A percentile compares a stretch with the other conserved stretches of the same genome.
Conservation (phyloP, 495 filamentous ascomycete genomes). For the Penicillium ucsense region DNA sequence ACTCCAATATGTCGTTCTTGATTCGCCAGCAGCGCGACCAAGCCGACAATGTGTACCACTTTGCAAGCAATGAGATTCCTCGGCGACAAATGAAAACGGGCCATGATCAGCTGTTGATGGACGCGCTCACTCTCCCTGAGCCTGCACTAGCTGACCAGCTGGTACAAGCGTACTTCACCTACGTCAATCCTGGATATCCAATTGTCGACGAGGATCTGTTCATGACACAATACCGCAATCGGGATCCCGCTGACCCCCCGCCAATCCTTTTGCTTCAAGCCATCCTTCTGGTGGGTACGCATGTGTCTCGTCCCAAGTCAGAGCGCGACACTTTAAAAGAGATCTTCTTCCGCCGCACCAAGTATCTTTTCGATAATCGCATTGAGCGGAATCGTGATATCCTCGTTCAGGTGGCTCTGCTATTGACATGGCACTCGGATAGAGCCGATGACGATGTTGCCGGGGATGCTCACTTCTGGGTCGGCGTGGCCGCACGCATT, state of each 20-base stretch:
- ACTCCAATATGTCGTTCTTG: conserved; percentile 44
- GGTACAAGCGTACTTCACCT: conserved; percentile 37
- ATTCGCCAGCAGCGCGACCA: conserved; percentile 39
- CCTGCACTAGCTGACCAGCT: conserved; percentile 36
- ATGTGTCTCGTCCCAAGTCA: conserved; percentile 30
- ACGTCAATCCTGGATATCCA: conserved; percentile 36
- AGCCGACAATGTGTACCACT: conserved; percentile 39
- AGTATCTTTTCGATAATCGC: conserved; percentile 40
- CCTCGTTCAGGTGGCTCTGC: conserved; percentile 36
- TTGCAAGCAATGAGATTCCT: conserved; percentile 39
- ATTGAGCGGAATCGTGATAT: conserved; percentile 42
- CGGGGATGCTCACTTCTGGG: conserved; percentile 42
- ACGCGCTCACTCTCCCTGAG: conserved; percentile 38
- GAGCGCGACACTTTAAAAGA: conserved; percentile 37
- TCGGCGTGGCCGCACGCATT: conserved; percentile 38
- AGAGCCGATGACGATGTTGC: conserved; percentile 38
- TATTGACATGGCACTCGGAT: conserved; percentile 42
- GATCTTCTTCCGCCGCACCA: conserved; percentile 39
- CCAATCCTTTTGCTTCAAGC: conserved; percentile 37
- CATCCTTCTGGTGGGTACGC: conserved; percentile 37
- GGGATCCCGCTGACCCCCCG: conserved; percentile 35
- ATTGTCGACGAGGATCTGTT: conserved; percentile 39
- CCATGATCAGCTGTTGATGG: conserved; percentile 39
- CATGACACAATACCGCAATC: conserved; percentile 39
- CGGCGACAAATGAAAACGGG: conserved; percentile 35